These are phyloP conservation scores for Thinopyrum obtusiflorum DNA, from an alignment of 202 grass and related monocot genomes.

Conservation along the genomic window DNA sequence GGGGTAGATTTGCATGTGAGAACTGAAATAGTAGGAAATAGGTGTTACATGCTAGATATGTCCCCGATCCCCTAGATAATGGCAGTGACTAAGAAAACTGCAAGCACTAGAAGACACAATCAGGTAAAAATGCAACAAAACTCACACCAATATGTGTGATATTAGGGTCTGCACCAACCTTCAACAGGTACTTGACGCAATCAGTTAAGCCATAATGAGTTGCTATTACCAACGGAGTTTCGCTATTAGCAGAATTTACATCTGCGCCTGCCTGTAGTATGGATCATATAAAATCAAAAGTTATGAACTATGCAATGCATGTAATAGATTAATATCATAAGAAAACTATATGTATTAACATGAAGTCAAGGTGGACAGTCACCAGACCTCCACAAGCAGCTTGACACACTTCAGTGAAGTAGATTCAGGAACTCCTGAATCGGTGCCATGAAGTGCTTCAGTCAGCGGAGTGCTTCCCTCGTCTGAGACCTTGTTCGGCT, in stretches of 20 bases:
- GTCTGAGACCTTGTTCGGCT: slow-evolving; percentile 4
- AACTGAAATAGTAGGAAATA: not conserved
- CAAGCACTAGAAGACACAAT: not conserved
- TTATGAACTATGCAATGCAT: not conserved
- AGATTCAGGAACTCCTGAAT: not conserved
- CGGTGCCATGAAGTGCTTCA: not conserved
- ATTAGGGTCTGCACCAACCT: slow-evolving; percentile 34
- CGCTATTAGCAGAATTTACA: not conserved
- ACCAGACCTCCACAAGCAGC: slow-evolving; percentile 2
- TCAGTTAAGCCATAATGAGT: not conserved
- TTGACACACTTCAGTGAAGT: not conserved
- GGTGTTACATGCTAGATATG: not conserved
- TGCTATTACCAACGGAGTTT: slow-evolving; percentile 25
- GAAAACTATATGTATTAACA: not conserved
- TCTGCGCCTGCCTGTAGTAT: slow-evolving; percentile 29
- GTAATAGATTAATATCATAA: not conserved
- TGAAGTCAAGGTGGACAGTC: not conserved
- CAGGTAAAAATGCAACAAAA: slow-evolving; percentile 5
- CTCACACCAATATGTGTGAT: slow-evolving; percentile 14
- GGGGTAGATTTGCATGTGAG: not conserved
- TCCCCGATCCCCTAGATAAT: not conserved
- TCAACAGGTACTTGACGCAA: slow-evolving; percentile 23
- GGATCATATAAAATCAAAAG: not conserved
- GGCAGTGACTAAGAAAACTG: not conserved
- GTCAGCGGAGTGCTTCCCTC: not conserved